Conservation (phyloP, 83 land plant genomes). For the Larix sibirica region DNA sequence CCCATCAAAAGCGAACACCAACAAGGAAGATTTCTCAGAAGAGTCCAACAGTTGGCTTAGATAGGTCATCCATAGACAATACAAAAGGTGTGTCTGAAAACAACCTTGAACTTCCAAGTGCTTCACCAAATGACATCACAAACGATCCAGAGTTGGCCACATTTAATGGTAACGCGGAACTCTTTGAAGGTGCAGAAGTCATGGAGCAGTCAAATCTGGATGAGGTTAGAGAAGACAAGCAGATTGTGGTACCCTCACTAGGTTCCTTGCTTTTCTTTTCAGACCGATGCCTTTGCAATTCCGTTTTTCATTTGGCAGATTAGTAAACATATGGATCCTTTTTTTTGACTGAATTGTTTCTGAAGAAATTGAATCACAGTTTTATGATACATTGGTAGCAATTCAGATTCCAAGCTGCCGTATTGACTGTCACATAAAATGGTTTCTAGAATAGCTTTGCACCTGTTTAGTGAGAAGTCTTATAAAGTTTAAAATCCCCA, state of each 20-base stretch:
- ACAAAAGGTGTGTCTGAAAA: background rate
- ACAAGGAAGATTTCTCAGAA: conserved; percentile 35
- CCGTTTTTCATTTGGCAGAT: background rate
- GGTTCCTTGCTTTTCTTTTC: background rate
- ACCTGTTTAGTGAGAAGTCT: background rate
- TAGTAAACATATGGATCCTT: no score
- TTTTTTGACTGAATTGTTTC: background rate
- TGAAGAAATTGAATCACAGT: background rate
- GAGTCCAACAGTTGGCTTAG: conserved; percentile 11
- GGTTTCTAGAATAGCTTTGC: background rate
- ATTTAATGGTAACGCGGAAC: conserved; percentile 3
- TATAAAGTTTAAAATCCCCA: background rate
- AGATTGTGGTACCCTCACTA: background rate
- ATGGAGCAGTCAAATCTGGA: background rate
- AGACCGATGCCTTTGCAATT: background rate
- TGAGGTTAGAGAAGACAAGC: background rate
- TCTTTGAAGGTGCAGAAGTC: background rate
- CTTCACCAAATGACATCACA: conserved; percentile 9
- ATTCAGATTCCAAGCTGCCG: background rate
- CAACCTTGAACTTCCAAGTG: conserved; percentile 5
- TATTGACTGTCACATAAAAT: background rate
- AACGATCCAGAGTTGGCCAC: background rate
- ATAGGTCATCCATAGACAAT: conserved; percentile 1
- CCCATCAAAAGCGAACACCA: conserved; percentile 33
- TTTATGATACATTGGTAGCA: background rate